phyloP scores from a whole-genome alignment of 2,329 filamentous ascomycete genomes.

The Alternaria sp. region DNA sequence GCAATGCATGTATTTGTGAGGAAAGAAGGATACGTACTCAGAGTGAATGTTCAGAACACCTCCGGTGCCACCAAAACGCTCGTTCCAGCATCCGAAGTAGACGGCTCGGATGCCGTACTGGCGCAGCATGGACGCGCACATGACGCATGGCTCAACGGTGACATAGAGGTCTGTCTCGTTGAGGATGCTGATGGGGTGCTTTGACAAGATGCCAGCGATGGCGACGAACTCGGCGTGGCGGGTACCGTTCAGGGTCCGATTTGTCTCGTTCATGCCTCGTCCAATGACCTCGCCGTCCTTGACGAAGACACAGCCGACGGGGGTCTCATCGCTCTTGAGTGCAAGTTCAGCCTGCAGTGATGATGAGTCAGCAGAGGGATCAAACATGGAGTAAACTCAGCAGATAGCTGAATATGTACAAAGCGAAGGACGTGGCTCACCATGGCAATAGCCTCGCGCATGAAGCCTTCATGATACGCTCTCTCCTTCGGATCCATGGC shows the following conservation, averaged over 20 bases:
- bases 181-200: conserved; percentile 72
- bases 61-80: conserved; percentile 95
- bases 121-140: conserved; percentile 92
- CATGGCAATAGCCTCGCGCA: conserved; percentile 86
- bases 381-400: neutral
- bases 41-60: conserved; percentile 88
- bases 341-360: conserved; percentile 77
- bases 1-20: neutral
- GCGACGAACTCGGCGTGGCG: conserved; percentile 96
- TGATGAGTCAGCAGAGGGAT: conserved; percentile 28
- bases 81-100: conserved; percentile 94
- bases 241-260: conserved; percentile 66
- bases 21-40: conserved; percentile 54
- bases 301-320: conserved; percentile 94
- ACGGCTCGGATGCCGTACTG: conserved; percentile 89
- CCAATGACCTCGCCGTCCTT: conserved; percentile 80
- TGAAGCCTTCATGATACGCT: conserved; percentile 68
- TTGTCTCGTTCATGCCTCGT: conserved; percentile 95
- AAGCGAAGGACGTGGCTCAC: conserved; percentile 53
- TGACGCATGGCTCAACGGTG: conserved; percentile 97
- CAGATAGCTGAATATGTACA: conserved; percentile 1
- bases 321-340: conserved; percentile 83
- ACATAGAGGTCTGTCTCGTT: conserved; percentile 85
- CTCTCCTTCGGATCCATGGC: conserved; percentile 48
- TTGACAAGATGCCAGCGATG: conserved; percentile 68